These are phyloP conservation scores for Entomortierella parvispora DNA, from an alignment of 192 early-diverging fungal species.

Conservation along the genomic window DNA sequence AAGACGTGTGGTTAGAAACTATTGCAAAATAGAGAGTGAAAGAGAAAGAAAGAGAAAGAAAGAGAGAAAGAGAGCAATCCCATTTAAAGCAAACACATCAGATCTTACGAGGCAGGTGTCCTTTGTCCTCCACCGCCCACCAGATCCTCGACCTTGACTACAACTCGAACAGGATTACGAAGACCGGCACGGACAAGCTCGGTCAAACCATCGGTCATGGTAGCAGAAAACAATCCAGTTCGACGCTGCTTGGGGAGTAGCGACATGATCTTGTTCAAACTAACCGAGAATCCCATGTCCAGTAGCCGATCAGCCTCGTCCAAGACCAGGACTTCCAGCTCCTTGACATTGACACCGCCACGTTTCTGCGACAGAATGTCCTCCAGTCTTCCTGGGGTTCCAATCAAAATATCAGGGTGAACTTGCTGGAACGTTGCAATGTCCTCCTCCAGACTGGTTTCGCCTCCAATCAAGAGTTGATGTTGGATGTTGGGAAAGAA, in stretches of 20 bases:
- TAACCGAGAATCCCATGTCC: slow-evolving; percentile 92
- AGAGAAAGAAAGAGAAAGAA: neutral
- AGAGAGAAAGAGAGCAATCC: too few relatives aligned
- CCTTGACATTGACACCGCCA: slow-evolving; percentile 71
- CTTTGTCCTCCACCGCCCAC: slow-evolving; percentile 61
- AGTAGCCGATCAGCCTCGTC: slow-evolving; percentile 96
- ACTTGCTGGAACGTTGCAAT: slow-evolving; percentile 66
- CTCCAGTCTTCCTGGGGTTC: slow-evolving; percentile 90
- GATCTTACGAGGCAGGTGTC: slow-evolving; percentile 70
- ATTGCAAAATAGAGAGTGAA: neutral
- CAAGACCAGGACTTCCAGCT: slow-evolving; percentile 89
- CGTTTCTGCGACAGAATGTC: slow-evolving; percentile 71
- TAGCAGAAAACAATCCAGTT: slow-evolving; percentile 96
- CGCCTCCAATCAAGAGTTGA: slow-evolving; percentile 80
- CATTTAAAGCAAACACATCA: too few relatives aligned
- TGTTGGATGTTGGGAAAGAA: slow-evolving; percentile 53
- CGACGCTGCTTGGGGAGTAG: slow-evolving; percentile 92
- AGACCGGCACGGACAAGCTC: slow-evolving; percentile 89
- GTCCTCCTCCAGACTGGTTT: slow-evolving; percentile 69
- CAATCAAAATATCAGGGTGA: slow-evolving; percentile 87
- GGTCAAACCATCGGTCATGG: slow-evolving; percentile 90
- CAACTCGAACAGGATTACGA: slow-evolving; percentile 89
- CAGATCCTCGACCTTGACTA: slow-evolving; percentile 87
- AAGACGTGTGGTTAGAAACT: neutral
- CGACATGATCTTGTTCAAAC: slow-evolving; percentile 81